A percentile compares a stretch with the other conserved stretches of the same genome.
phyloP scores from a whole-genome alignment of 768 basidiomycete genomes.

The Lentinula aciculospora region DNA sequence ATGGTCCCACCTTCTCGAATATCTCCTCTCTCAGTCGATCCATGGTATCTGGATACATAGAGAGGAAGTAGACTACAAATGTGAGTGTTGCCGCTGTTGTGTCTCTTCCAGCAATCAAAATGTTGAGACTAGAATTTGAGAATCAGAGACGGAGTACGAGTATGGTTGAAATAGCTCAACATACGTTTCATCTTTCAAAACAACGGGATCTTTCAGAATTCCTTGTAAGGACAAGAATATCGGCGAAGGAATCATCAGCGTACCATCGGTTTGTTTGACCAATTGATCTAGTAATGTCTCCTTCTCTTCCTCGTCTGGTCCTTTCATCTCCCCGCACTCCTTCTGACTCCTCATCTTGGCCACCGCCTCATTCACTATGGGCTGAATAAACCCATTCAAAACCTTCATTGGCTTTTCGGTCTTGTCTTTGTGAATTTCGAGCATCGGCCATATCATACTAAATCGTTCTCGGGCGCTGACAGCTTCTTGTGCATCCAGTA shows the following conservation, averaged over 20 bases:
- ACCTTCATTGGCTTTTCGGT: conserved; percentile 44
- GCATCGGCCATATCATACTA: conserved; percentile 49
- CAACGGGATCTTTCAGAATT: conserved; percentile 28
- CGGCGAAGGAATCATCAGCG: neutral
- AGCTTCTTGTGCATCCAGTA: conserved; percentile 39
- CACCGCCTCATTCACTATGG: conserved; percentile 46
- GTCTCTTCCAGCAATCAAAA: conserved; percentile 43
- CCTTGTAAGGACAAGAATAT: neutral
- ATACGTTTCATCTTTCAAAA: conserved; percentile 37
- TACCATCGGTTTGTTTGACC: conserved; percentile 42
- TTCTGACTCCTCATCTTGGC: conserved; percentile 27
- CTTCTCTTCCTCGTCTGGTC: conserved; percentile 29
- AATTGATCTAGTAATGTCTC: conserved; percentile 54
- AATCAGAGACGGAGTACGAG: neutral
- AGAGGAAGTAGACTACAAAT: conserved; percentile 38
- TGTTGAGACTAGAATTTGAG: conserved; percentile 35
- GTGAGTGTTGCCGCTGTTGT: conserved; percentile 41
- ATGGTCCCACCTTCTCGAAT: conserved; percentile 41
- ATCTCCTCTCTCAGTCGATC: conserved; percentile 52
- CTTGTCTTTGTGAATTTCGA: conserved; percentile 43
- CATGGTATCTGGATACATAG: conserved; percentile 44
- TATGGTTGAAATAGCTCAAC: neutral
- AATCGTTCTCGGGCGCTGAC: conserved; percentile 36
- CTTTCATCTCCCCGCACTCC: conserved; percentile 19
- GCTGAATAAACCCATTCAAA: conserved; percentile 47